Base-by-base conservation (phyloP, 2,329 filamentous ascomycete genomes). In the Aspergillus phoenicis region DNA sequence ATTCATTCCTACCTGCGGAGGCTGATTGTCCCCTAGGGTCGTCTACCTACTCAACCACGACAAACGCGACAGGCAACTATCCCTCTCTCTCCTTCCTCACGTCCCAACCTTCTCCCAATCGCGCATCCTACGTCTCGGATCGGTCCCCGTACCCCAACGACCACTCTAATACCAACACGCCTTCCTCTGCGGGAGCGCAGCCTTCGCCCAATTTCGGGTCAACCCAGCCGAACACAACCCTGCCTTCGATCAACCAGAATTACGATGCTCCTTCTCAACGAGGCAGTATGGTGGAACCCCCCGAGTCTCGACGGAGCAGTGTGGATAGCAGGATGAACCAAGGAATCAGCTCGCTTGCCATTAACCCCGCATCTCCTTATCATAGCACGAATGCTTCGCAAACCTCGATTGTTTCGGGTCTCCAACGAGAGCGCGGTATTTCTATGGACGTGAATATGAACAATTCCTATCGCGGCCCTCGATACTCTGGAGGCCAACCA, bases 201-300 rank as follows among this genome's bases (percentile, higher is more conserved):
- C 74, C 75, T 11, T 76, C 76, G 1, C 78, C 77, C 2, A 75
- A 71, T 49, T 78, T 77, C 59, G 66, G 70, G 36, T 70, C 73
- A 4, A 72, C 70, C 65, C 80, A 73, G 64, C 77, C 71, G 33
- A 78, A 69, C 64, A 77, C 77, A 66, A 75, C 79, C 43, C 74
- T 87, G 8, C 85, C 86, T 2, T 84, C 85, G 0, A 82, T 87
- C 63, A 87, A 86, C 56, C 84, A 87, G 66, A 84, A 84, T 63
- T 80, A 83, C 49, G 84, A 87, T 52, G 79, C 80, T 5, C 72
- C 77, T 33, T 77, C 80, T 1, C 79, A 84, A 22, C 74, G 77
- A 33, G 71, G 71, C 24, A 81, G 75, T 67, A 73, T 73, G 39
- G 70, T 66, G 13, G 78, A 81, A n/a, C 73, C 74, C 15, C 64